phyloP scores from a whole-genome alignment of 805 yeast genomes.

The Yarrowia osloensis region DNA sequence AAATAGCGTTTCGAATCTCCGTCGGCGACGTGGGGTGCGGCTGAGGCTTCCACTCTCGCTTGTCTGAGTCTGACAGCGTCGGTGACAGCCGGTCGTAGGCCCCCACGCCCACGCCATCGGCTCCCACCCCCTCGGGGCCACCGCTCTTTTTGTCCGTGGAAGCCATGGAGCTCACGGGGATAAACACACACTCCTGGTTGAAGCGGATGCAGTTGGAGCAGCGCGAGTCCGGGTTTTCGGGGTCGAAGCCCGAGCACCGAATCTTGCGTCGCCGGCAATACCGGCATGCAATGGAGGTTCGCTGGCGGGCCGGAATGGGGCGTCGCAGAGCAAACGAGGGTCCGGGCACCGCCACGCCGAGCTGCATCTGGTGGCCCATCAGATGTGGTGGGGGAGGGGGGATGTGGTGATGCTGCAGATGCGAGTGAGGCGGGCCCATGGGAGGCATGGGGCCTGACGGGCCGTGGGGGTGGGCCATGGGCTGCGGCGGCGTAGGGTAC shows the following conservation, averaged over 20 bases:
- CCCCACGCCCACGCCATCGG: not conserved
- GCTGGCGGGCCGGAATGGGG: conserved; percentile 35
- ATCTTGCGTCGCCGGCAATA: conserved; percentile 42
- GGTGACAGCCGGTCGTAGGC: conserved; percentile 7
- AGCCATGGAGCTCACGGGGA: conserved; percentile 39
- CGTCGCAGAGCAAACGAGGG: conserved; percentile 20
- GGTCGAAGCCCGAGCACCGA: conserved; percentile 42
- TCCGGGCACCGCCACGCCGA: not conserved
- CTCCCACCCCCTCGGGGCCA: not conserved
- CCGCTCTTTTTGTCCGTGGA: conserved; percentile 21
- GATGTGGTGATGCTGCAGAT: conserved; percentile 18
- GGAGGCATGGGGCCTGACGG: conserved; percentile 3
- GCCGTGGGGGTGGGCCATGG: not conserved
- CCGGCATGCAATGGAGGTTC: conserved; percentile 42
- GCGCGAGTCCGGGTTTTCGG: conserved; percentile 37
- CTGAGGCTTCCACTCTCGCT: conserved; percentile 18
- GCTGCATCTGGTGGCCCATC: conserved; percentile 20
- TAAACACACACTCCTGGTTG: conserved; percentile 41
- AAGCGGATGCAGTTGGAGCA: conserved; percentile 41
- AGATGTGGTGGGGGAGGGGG: conserved; percentile 11
- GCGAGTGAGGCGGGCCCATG: conserved; percentile 20
- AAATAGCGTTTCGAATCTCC: conserved; percentile 8
- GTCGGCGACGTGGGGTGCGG: conserved; percentile 28
- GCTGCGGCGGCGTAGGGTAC: conserved; percentile 27
- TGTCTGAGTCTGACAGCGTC: conserved; percentile 19